Evolutionary conservation across 1,139 yeast species (phyloP).

Genomic region (Arxiozyma bovina): DNA sequence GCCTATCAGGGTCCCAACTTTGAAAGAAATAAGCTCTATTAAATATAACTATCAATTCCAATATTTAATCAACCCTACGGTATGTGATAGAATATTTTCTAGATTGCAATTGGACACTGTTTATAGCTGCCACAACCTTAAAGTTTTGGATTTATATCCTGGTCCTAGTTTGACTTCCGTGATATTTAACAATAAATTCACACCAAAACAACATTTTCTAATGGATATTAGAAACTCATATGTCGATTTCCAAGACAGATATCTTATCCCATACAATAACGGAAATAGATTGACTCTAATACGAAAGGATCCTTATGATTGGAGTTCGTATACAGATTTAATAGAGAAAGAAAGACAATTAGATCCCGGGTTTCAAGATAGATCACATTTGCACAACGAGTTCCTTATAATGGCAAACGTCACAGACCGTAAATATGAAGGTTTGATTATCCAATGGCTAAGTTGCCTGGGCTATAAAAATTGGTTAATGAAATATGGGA

Average conservation of each 20-base stretch:
- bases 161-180: conserved; percentile 46
- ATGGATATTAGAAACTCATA: conserved; percentile 45
- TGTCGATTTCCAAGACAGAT: conserved; percentile 30
- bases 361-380: conserved; percentile 35
- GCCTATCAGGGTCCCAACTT: conserved; percentile 7
- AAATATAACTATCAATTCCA: conserved; percentile 24
- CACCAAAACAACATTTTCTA: conserved; percentile 53
- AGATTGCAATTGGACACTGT: not conserved
- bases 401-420: conserved; percentile 60
- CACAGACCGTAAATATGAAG: conserved; percentile 51
- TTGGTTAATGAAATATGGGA: conserved; percentile 70
- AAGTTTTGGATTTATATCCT: conserved; percentile 60
- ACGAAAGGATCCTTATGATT: conserved; percentile 44
- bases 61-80: conserved; percentile 30
- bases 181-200: conserved; percentile 42
- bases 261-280: conserved; percentile 22
- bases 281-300: conserved; percentile 30
- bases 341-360: conserved; percentile 37
- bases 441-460: conserved; percentile 67
- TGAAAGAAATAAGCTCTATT: conserved; percentile 10
- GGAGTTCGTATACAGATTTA: conserved; percentile 49
- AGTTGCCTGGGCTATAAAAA: conserved; percentile 59
- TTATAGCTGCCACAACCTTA: conserved; percentile 36
- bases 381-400: conserved; percentile 49
- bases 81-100: conserved; percentile 9